Conservation (phyloP, 345 rosid genomes). For the Brassica napus region DNA sequence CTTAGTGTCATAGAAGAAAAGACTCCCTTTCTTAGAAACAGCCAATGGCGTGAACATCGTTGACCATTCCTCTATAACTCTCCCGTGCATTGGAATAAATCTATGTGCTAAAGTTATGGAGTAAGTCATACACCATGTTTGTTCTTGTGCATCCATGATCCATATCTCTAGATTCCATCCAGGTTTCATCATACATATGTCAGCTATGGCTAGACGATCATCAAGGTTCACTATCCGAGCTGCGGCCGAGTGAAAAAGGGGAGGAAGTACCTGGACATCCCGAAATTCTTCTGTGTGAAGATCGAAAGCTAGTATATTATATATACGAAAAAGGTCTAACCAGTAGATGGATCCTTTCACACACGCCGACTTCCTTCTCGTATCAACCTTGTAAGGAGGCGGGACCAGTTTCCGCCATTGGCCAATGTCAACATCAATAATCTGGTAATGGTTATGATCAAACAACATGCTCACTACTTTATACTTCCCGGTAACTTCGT, state of each 20-base stretch:
- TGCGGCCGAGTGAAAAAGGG: not conserved
- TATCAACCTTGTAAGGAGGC: not conserved
- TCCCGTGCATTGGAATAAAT: not conserved
- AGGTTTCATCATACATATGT: not conserved
- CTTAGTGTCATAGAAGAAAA: not conserved
- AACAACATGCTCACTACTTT: slow-evolving; percentile 16
- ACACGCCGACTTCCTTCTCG: not conserved
- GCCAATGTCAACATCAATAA: slow-evolving; percentile 18
- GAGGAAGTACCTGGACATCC: not conserved
- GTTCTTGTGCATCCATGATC: not conserved
- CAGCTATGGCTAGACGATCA: not conserved
- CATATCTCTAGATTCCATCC: not conserved
- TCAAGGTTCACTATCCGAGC: not conserved
- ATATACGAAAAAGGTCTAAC: not conserved
- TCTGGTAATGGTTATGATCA: not conserved
- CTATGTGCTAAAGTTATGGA: not conserved
- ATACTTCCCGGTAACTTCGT: not conserved
- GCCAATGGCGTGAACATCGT: not conserved
- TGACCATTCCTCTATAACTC: not conserved
- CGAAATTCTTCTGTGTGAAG: slow-evolving; percentile 5
- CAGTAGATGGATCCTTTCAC: not conserved
- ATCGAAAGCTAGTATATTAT: not conserved
- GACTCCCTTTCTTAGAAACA: slow-evolving; percentile 1
- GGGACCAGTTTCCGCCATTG: slow-evolving; percentile 7
- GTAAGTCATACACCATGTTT: not conserved